Evolutionary conservation across 352 stramenopile genomes (phyloP), one percentile per base, ranked within the genome.

Genomic region (Chrysophaeum taylorii): DNA sequence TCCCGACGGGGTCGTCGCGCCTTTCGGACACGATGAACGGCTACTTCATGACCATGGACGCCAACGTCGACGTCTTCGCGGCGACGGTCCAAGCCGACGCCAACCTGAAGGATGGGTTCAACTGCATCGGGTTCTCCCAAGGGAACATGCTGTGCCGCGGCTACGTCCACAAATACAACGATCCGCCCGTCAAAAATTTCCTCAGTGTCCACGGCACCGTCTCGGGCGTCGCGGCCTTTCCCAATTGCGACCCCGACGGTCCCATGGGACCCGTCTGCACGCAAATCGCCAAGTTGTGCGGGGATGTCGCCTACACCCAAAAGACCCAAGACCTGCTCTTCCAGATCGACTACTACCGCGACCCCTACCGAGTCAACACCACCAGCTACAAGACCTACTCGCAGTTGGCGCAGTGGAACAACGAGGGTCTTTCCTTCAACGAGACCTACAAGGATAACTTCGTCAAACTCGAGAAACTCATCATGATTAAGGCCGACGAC

Each of bases 321-420:
- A 76, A 81, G 61, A 81, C 94, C 18, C 91, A 97, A 80, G n/a
- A 85, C 45, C 72, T 83, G 53, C 71, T 81, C 35, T 91, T 91
- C 35, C 92, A 96, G 77, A 82, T 89, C 35, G 94, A 96, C 73
- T 97, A 96, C 79, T 96, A 89, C 74, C 85, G 91, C 29, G 87
- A 96, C 75, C 89, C 90, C 15, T 53, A 75, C 43, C 57, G 52
- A 18, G 31, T 42, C 25, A 64, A 77, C 25, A 29, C 35, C 23
- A 63, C 73, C 0, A 35, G 36, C 4, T 86, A 86, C 60, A 54
- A 82, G 63, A 61, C 66, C 35, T 82, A 80, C 61, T 83, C 76
- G 69, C 79, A 82, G 72, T 64, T 87, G 21, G 79, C 78, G 5
- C 41, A 77, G 45, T 83, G 73, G 57, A 96, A 96, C 80, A 96